Evolutionary conservation across 164 flowering plant species (phyloP), one percentile per base, ranked within the genome.

Genomic region (Umbilicus rupestris): DNA sequence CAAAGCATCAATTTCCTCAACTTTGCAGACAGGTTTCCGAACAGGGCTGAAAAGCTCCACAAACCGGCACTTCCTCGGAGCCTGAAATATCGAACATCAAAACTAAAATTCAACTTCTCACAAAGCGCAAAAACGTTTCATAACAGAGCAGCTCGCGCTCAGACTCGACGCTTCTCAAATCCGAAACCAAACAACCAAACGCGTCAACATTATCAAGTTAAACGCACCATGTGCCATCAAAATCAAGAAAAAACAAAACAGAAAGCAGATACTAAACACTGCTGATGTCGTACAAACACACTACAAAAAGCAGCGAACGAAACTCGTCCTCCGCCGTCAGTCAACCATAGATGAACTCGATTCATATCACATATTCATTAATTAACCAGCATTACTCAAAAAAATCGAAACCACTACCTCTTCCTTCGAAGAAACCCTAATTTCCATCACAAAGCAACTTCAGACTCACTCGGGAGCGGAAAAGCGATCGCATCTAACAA

Each of bases 41-140:
- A 55, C 60, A 55, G 60, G 60, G 29, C 60, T 55, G 33, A 28
- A 28, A 26, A 26, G 60, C 60, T 55, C 60, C 5, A 26, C 22
- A 3, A 15, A 55, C 33, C 31, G 29, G 3, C 17, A 26, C 60
- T 8, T 55, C 17, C 7, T 28, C 17, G 60, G 60, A 26, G 5
- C 60, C 60, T 55, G 31, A 33, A 55, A 55, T 28, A 55, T 28
- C 17, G 12, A 14, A 55, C 33, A 26, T 7, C 33, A 55, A 55
- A 55, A 14, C 29, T 5, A 12, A 33, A 3, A 55, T 55, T 11
- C 59, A 52, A 52, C 59, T 24, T 52, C 31, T 52, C 59, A 52
- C 17, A 22, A 20, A 52, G 15, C 17, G 31, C 60, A 55, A 55
- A 55, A 8, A 55, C 33, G 16, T 26, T 26, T 55, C 60, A 28